Conservation (phyloP, 2,329 filamentous ascomycete genomes). For the Cladosporium sp. region DNA sequence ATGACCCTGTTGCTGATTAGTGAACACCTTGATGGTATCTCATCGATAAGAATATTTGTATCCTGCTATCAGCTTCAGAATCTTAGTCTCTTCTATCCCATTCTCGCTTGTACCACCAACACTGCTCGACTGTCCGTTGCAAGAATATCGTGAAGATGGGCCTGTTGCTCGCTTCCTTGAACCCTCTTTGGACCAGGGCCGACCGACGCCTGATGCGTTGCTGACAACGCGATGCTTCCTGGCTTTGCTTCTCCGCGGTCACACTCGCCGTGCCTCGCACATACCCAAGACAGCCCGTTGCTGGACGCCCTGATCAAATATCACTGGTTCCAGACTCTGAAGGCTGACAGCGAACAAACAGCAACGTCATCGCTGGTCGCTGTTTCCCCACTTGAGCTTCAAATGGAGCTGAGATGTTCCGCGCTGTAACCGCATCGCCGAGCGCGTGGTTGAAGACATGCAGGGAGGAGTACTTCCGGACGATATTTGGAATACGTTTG, state of each 20-base stretch:
- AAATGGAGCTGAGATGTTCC: neutral
- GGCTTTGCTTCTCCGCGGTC: neutral
- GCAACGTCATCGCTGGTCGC: neutral
- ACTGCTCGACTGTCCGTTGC: neutral
- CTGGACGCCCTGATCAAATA: neutral
- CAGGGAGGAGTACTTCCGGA: neutral
- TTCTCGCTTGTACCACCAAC: neutral
- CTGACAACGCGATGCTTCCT: neutral
- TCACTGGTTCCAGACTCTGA: neutral
- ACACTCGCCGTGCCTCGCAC: neutral
- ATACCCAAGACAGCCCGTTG: neutral
- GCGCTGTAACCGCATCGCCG: constrained; percentile 2
- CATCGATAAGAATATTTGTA: neutral
- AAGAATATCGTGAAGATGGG: neutral
- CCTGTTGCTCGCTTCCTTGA: neutral
- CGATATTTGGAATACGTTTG: neutral
- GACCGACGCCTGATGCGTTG: neutral
- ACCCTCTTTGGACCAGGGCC: neutral
- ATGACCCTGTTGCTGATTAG: neutral
- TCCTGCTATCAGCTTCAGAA: neutral
- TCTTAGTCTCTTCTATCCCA: neutral
- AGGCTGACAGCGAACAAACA: neutral
- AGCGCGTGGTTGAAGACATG: neutral
- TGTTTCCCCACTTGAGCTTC: neutral
- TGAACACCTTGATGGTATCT: neutral